Evolutionary conservation across 768 basidiomycete genomes (phyloP), one percentile per base, ranked within the genome.

Genomic region (Fibroporia radiculosa): DNA sequence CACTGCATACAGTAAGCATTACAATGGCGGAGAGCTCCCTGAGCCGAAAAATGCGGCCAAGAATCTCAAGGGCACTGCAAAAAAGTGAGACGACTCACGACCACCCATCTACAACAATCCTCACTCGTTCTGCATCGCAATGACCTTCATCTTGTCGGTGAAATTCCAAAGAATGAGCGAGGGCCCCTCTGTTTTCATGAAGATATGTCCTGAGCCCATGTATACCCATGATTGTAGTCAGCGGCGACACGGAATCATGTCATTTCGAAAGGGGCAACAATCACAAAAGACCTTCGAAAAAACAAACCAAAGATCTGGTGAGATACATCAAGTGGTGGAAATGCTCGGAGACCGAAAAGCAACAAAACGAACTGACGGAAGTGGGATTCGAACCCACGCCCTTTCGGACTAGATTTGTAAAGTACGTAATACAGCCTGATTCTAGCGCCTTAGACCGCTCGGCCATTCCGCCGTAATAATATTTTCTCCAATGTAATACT

Each of bases 81-180:
- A 48, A 6, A 47, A 27, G 45, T 31, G 39, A 32, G 35, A 80
- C 88, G n/a, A n/a, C n/a, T 80, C 61, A 91, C 88, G 88, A 89
- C 85, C 82, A 88, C 35, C 77, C 88, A 65, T 92, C 88, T 40
- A 91, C 75, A 7, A 92, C 81, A 48, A 89, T 66, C 25, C 75
- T 67, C 19, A 42, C 39, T 47, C 52, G 27, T 8, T 39, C 28
- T 19, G 45, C 28, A 5, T 22, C 25, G 16, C 35, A 35, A 3
- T 45, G 20, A 16, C 6, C 14, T 4, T n/a, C 29, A 7, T 22
- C 36, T 14, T 25, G 25, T 11, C 2, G 34, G 10, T 56, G 43
- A 14, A 73, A 61, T n/a, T 63, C 57, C 25, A 66, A 46, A 0
- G 64, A 60, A 48, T 62, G 66, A 1, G 70, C 63, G 43, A 77